Conservation (phyloP, 164 flowering plant species). For the Echeveria elegans region DNA sequence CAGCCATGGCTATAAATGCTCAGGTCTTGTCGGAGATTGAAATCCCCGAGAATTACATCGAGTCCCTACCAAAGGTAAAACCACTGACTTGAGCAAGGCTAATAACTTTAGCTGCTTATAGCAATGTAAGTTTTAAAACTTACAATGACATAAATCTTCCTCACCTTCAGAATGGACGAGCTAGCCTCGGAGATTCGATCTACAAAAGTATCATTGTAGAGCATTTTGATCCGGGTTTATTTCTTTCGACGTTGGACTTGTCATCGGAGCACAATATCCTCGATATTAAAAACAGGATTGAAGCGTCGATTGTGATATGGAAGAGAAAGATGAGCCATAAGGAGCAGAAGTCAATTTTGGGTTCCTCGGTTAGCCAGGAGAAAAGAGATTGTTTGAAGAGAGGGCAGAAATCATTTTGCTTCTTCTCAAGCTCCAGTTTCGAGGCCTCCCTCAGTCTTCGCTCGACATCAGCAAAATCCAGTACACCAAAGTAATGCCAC, state of each 20-base stretch:
- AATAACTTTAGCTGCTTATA: neutral
- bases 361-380: constrained; percentile 2
- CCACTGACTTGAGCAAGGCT: neutral
- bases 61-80: neutral
- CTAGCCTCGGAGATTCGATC: neutral
- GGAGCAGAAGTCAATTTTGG: neutral
- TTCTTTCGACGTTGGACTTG: neutral
- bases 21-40: constrained; percentile 1
- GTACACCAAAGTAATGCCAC: neutral
- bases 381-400: neutral
- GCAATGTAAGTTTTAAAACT: neutral
- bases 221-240: neutral
- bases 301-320: neutral
- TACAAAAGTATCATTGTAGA: neutral
- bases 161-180: neutral
- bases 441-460: neutral
- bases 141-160: no score
- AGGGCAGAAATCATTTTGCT: neutral
- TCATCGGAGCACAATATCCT: neutral
- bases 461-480: constrained; percentile 5
- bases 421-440: neutral
- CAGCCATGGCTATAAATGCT: constrained; percentile 2
- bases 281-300: neutral
- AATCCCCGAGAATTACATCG: neutral
- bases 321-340: neutral